Evolutionary conservation across 2,329 filamentous ascomycete species (phyloP), one percentile per base, ranked within the genome.

Genomic region (Colletotrichum orbiculare): DNA sequence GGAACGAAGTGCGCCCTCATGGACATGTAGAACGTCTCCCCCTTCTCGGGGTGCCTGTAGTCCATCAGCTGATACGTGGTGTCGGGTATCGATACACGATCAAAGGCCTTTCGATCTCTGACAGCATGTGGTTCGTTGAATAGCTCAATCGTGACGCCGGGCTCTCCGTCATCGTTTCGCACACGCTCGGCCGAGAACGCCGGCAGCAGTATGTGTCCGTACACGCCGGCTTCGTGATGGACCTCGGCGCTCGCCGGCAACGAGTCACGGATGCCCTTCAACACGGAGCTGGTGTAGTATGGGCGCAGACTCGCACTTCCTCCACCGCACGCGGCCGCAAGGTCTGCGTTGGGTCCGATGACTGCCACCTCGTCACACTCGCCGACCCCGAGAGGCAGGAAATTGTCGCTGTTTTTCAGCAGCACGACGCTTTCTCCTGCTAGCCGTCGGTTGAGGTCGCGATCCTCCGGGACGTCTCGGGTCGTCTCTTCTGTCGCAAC

Each of bases 391-490:
- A 91, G 74, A 0, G 91, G 91, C 1, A 94, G 79, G 0, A 89
- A 73, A 8, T 79, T 79, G 35, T 83, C 83, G 11, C 91, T 84
- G 68, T 94, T 94, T 77, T 93, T 93, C 50, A 94, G 78, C 13
- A 94, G 80, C 1, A 93, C 90, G 8, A 92, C 87, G 4, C 88
- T 87, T 72, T 93, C 89, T 5, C 87, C 85, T 12, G 89, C 90
- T 25, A 91, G 82, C 55, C 84, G 82, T 10, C 91, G 83, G 13
- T 93, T 84, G 46, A 93, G 79, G 9, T 82, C 83, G 3, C 88
- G 84, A 45, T 87, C 87, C 72, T 91, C 85, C 0, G 84, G 81
- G 0, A 85, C 90, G 71, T 93, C 81, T 4, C 82, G 78, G 0
- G 78, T 81, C 47, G 75, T 79, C 72, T 89, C 87, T 0, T 82